phyloP scores from a whole-genome alignment of 1,284 basidiomycete genomes.

The Puccinia polysora region DNA sequence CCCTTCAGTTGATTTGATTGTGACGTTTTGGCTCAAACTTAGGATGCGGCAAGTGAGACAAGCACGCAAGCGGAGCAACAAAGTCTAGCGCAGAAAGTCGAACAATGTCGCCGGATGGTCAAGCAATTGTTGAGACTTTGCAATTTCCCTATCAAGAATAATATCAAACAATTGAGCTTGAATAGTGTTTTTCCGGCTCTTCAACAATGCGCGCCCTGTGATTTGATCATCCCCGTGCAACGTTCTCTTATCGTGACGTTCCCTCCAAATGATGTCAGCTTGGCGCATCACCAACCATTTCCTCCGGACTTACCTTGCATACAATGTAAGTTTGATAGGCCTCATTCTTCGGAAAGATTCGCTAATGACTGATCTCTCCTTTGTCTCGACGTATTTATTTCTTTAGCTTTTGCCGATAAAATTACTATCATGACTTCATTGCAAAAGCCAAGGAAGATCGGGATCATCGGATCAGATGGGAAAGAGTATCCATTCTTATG shows the following conservation, averaged over 20 bases:
- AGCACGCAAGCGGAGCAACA: conserved; percentile 49
- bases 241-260: conserved; percentile 84
- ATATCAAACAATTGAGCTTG: conserved; percentile 59
- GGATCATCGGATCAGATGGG: conserved; percentile 76
- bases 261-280: conserved; percentile 66
- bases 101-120: conserved; percentile 62
- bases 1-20: conserved; percentile 2
- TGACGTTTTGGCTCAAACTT: conserved; percentile 48
- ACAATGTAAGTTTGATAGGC: conserved; percentile 57
- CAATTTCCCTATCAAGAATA: conserved; percentile 60
- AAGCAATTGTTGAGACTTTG: conserved; percentile 67
- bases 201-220: conserved; percentile 61
- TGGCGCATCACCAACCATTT: conserved; percentile 75
- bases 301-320: conserved; percentile 73
- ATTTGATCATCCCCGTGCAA: conserved; percentile 82
- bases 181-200: conserved; percentile 64
- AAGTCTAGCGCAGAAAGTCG: conserved; percentile 53
- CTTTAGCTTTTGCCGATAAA: conserved; percentile 68
- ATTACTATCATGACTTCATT: conserved; percentile 90
- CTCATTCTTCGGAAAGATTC: background rate
- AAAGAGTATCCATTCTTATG: conserved; percentile 84
- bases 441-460: conserved; percentile 86
- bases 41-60: conserved; percentile 54
- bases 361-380: background rate
- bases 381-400: conserved; percentile 25